phyloP scores from a whole-genome alignment of 345 rosid species.

The Citropsis articulata region DNA sequence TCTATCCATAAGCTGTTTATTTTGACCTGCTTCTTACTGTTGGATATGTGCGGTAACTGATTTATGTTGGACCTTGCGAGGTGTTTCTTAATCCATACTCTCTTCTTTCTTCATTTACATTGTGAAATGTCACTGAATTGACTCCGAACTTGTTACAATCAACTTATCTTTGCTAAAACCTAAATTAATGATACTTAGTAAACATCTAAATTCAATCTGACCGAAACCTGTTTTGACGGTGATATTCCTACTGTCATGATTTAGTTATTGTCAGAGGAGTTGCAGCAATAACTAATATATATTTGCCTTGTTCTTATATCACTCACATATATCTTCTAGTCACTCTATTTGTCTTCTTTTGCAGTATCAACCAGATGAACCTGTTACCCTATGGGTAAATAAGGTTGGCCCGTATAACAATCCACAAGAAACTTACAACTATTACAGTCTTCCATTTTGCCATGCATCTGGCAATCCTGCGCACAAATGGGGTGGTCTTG shows the following conservation, averaged over 20 bases:
- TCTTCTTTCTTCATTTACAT: neutral
- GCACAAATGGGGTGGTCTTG: conserved; percentile 99
- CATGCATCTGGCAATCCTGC: conserved; percentile 52
- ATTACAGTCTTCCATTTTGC: conserved; percentile 98
- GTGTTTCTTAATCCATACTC: neutral
- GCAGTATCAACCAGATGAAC: conserved; percentile 81
- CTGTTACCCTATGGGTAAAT: conserved; percentile 94
- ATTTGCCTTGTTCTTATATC: conserved; percentile 3
- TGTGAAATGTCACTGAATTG: neutral
- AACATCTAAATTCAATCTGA: neutral
- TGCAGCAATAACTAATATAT: neutral
- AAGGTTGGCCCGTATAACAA: conserved; percentile 99
- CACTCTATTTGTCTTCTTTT: conserved; percentile 18
- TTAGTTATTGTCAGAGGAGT: neutral
- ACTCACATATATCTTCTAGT: neutral
- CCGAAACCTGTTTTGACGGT: neutral
- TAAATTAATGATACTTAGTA: neutral
- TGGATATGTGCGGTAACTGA: neutral
- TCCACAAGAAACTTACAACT: conserved; percentile 99
- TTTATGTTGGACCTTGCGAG: neutral
- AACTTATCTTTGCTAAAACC: neutral
- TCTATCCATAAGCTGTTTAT: neutral
- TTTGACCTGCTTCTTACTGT: neutral
- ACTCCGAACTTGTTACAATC: neutral
- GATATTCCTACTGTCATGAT: neutral